Evolutionary conservation across 805 yeast genomes (phyloP), one percentile per base, ranked within the genome.

Genomic region (Isabelozyma heimii): DNA sequence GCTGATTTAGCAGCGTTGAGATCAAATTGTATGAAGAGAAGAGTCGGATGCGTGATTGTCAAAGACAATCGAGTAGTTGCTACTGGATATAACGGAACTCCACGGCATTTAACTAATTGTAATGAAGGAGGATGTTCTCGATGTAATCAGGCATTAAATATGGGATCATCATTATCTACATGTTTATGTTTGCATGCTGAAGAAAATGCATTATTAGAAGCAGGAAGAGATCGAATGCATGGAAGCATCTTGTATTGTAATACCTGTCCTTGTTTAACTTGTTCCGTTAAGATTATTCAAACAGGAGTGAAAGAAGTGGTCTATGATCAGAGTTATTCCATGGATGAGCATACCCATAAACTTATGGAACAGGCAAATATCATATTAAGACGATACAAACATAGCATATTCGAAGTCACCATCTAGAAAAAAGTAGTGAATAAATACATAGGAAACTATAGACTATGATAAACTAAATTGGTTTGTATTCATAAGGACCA

Each of bases 41-140:
- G 96, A 46, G 99, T 94, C 2, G 99, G 99, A 0, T 92, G 98
- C 67, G 98, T 94, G 8, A 81, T 94, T 14, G 97, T 90, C 2
- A 78, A 90, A 46, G 94, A 89, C 43, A 82, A 81, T 37, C 75
- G 97, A 48, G 96, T 94, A 26, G 79, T 94, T 24, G 94, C 98
- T 2, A 94, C 99, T 0, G 99, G 99, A 0, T 94, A 94, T 67
- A 94, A 94, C 60, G 99, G 99, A 1, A 94, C 99, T 0, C 98
- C 99, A 9, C 77, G 97, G 40, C 89, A 91, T 50, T 69, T 90
- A 58, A 73, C 75, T 24, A 94, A 94, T 59, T 94, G 99, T 69
- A 91, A 89, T 60, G 92, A 90, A 58, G 99, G 99, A 17, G 99
- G 99, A 0, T 94, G 99, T 66, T 68, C 81, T 4, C 73, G 99